A percentile compares a stretch with the other conserved stretches of the same genome.
Conservation (phyloP, 2,329 filamentous ascomycete genomes). For the Beauveria varroae region DNA sequence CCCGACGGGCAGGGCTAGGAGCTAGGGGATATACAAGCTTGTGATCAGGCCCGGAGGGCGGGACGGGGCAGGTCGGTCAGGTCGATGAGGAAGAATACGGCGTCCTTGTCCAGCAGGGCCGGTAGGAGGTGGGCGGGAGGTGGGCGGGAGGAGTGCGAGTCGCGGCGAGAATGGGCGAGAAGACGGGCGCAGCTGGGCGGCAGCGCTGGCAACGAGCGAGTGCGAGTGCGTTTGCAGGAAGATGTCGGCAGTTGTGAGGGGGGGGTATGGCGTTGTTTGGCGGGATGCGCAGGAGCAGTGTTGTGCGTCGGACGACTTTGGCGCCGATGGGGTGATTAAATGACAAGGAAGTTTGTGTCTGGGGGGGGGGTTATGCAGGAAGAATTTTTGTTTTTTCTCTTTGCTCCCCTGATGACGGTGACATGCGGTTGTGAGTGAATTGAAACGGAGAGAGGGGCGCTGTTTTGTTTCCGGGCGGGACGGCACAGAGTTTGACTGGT, state of each 20-base stretch:
- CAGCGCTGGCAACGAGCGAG: not conserved
- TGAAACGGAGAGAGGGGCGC: not conserved
- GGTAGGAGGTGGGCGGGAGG: too few species aligned
- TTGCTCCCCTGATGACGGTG: conserved; percentile 1
- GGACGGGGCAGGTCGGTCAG: not conserved
- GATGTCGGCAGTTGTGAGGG: not conserved
- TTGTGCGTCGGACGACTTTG: conserved; percentile 2
- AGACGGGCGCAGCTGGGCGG: not conserved
- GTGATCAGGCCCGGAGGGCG: not conserved
- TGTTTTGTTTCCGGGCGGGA: conserved; percentile 6
- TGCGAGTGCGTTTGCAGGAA: not conserved
- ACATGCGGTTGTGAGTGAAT: conserved; percentile 4
- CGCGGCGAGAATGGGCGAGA: not conserved
- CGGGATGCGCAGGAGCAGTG: not conserved
- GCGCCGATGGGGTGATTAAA: not conserved
- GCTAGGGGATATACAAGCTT: not conserved
- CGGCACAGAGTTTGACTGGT: not conserved
- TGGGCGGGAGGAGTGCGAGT: too few species aligned
- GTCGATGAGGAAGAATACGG: not conserved
- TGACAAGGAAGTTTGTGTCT: not conserved
- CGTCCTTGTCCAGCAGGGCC: not conserved
- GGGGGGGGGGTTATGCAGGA: not conserved
- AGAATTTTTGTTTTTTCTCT: not conserved
- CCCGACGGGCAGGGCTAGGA: not conserved
- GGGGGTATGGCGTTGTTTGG: not conserved